Percentiles rank a stretch among this genome's conserved stretches.
Evolutionary conservation across 1,284 basidiomycete genomes (phyloP).

Genomic region (Rhodotorula mucilaginosa): DNA sequence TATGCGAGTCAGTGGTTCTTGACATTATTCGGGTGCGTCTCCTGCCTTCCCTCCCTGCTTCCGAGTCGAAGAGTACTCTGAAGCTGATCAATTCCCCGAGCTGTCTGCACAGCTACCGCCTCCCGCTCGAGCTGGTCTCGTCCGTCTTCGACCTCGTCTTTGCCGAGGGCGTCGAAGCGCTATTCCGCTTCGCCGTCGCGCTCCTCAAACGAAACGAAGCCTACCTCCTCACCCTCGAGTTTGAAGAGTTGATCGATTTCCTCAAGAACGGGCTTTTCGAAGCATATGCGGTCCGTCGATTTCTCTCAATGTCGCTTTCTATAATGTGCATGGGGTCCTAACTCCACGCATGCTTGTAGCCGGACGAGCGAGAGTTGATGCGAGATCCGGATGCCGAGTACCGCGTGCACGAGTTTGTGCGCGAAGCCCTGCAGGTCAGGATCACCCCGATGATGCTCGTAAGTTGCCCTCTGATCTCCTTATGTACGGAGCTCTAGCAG

Average conservation of each 20-base stretch:
- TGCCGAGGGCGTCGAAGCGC: constrained; percentile 93
- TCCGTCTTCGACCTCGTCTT: constrained; percentile 92
- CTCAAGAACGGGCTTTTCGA: constrained; percentile 80
- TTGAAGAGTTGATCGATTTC: constrained; percentile 81
- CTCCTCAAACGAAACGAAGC: constrained; percentile 87
- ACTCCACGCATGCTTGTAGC: background rate
- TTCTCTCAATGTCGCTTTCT: background rate
- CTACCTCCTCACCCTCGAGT: constrained; percentile 69
- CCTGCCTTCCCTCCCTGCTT: constrained; percentile 33
- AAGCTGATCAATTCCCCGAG: background rate
- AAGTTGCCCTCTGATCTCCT: constrained; percentile 7
- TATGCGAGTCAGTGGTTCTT: constrained; percentile 96
- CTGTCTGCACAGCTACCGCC: constrained; percentile 54
- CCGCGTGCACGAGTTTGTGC: constrained; percentile 74
- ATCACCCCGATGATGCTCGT: constrained; percentile 55
- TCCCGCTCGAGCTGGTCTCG: constrained; percentile 89
- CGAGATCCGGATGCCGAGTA: constrained; percentile 53
- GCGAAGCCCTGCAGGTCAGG: constrained; percentile 73
- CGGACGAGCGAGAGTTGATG: constrained; percentile 44
- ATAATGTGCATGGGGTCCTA: background rate
- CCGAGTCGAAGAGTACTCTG: background rate
- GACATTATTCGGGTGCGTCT: constrained; percentile 79
- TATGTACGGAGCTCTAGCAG: too few relatives aligned
- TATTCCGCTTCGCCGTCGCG: constrained; percentile 90
- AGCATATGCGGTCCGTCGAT: constrained; percentile 58